A percentile compares a stretch with the other conserved stretches of the same genome.
phyloP scores from a whole-genome alignment of 2,329 filamentous ascomycete species.

The Colletotrichum karsti region DNA sequence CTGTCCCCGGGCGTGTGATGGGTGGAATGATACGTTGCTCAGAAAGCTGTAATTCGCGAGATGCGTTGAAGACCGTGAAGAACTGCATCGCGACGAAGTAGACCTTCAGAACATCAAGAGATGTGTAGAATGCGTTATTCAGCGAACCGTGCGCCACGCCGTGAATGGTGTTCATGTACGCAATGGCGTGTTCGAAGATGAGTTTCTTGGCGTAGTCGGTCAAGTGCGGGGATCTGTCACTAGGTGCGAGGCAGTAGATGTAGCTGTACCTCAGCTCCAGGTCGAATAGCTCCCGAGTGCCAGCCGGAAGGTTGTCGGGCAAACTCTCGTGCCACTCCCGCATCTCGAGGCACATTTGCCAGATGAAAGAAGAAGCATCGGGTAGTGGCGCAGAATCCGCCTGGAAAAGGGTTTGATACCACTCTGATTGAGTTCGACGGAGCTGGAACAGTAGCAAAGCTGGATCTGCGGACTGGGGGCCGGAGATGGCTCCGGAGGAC shows the following conservation, averaged over 20 bases:
- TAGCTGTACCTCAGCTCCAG: conserved; percentile 92
- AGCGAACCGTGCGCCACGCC: conserved; percentile 68
- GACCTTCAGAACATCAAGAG: conserved; percentile 85
- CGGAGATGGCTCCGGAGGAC: conserved; percentile 50
- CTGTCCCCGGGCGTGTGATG: conserved; percentile 52
- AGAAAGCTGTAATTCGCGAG: conserved; percentile 64
- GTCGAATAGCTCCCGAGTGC: conserved; percentile 81
- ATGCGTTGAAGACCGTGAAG: conserved; percentile 62
- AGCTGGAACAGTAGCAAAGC: conserved; percentile 84
- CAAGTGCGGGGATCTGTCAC: conserved; percentile 75
- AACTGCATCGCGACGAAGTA: conserved; percentile 78
- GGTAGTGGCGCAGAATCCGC: conserved; percentile 74
- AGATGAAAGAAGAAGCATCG: conserved; percentile 76
- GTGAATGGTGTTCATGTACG: conserved; percentile 81
- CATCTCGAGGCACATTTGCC: conserved; percentile 80
- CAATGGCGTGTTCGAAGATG: conserved; percentile 86
- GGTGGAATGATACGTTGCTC: conserved; percentile 55
- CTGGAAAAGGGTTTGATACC: conserved; percentile 90
- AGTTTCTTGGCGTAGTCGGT: conserved; percentile 80
- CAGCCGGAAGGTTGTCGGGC: conserved; percentile 69
- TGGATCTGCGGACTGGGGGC: conserved; percentile 67
- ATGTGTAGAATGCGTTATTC: conserved; percentile 78
- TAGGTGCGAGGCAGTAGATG: conserved; percentile 87
- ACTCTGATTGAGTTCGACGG: conserved; percentile 84
- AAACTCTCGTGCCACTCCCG: conserved; percentile 83